Conservation (phyloP, 1,284 basidiomycete species). For the Athelia psychrophila region DNA sequence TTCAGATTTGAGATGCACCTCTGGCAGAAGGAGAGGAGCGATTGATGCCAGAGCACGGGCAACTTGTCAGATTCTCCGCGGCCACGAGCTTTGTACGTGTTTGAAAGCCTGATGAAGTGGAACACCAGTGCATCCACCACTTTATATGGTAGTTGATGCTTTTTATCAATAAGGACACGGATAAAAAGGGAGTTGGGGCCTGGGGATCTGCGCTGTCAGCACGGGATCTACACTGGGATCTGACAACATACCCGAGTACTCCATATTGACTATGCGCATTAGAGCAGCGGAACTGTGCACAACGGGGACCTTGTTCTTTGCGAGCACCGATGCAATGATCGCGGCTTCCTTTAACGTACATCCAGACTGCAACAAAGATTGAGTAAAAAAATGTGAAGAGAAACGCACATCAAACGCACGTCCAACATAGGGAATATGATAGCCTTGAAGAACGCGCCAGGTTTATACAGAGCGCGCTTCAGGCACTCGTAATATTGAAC, state of each 20-base stretch:
- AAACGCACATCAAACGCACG: slow-evolving; percentile 42
- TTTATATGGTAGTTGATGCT: slow-evolving; percentile 97
- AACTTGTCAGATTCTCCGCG: slow-evolving; percentile 71
- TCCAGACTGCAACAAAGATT: slow-evolving; percentile 46
- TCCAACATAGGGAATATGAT: slow-evolving; percentile 96
- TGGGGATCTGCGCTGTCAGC: slow-evolving; percentile 17
- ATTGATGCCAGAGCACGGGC: slow-evolving; percentile 98
- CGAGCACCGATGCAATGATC: slow-evolving; percentile 89
- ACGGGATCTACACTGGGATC: not conserved
- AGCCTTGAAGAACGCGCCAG: slow-evolving; percentile 98
- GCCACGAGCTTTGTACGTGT: slow-evolving; percentile 75
- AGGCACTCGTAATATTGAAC: slow-evolving; percentile 94
- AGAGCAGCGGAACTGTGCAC: slow-evolving; percentile 96
- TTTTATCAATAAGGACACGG: slow-evolving; percentile 96
- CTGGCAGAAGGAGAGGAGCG: slow-evolving; percentile 92
- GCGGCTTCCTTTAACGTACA: slow-evolving; percentile 95
- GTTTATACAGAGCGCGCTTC: slow-evolving; percentile 94
- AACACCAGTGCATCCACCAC: slow-evolving; percentile 97
- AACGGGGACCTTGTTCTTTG: slow-evolving; percentile 92
- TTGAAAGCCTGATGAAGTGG: slow-evolving; percentile 95
- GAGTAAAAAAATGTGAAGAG: slow-evolving; percentile 2
- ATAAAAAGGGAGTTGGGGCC: slow-evolving; percentile 97
- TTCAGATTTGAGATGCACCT: slow-evolving; percentile 48
- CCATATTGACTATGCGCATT: slow-evolving; percentile 93
- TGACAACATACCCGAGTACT: slow-evolving; percentile 73